Conservation (phyloP, 139 green algal species). For the Volvox reticuliferus region DNA sequence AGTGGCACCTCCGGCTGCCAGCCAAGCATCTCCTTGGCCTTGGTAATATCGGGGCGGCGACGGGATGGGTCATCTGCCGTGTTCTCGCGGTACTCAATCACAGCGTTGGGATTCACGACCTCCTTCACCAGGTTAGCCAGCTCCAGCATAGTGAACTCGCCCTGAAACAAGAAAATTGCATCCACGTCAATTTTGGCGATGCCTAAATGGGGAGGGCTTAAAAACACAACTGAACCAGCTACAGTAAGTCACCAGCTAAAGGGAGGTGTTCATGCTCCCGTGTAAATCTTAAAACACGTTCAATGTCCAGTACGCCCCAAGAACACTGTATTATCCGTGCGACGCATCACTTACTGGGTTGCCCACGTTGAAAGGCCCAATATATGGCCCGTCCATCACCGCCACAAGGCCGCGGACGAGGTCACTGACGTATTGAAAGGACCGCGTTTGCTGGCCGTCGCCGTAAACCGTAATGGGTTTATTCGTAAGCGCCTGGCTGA, state of each 20-base stretch:
- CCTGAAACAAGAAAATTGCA: conserved; percentile 27
- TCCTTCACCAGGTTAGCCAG: conserved; percentile 85
- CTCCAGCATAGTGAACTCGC: conserved; percentile 99
- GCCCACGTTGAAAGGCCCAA: conserved; percentile 98
- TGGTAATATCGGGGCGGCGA: conserved; percentile 90
- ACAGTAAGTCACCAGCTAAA: no score
- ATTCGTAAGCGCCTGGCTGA: conserved; percentile 88
- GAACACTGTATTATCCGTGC: no score
- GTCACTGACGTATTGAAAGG: conserved; percentile 97
- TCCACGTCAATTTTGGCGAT: no score
- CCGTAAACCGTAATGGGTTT: conserved; percentile 96
- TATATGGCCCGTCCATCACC: conserved; percentile 92
- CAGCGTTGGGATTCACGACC: conserved; percentile 87
- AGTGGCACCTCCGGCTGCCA: conserved; percentile 97
- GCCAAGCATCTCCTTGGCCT: conserved; percentile 85
- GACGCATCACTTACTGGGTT: conserved; percentile 79
- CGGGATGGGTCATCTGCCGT: conserved; percentile 94
- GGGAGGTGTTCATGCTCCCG: no score
- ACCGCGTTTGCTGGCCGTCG: conserved; percentile 96
- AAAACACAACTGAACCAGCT: no score
- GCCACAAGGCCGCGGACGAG: conserved; percentile 88
- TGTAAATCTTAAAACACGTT: no score
- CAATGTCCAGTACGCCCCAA: no score
- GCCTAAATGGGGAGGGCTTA: no score
- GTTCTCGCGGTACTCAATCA: conserved; percentile 91